phyloP scores from a whole-genome alignment of 352 stramenopile genomes.

The Pythium sp. region DNA sequence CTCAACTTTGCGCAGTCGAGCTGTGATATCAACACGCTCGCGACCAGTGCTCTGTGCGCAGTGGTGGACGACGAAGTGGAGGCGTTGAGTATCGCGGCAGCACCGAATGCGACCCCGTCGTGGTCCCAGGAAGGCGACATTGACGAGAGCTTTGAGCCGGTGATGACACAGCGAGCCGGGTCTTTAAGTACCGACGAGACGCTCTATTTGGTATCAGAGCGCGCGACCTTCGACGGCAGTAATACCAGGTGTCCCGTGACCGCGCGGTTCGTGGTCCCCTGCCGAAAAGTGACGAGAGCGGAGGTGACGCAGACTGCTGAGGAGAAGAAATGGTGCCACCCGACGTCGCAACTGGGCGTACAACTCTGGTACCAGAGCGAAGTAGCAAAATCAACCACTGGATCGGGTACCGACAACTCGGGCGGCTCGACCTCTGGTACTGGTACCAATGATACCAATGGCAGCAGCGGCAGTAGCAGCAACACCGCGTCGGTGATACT shows the following conservation, averaged over 20 bases:
- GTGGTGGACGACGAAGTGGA: neutral
- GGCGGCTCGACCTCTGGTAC: neutral
- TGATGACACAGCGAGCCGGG: conserved; percentile 22
- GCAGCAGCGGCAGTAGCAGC: conserved; percentile 1
- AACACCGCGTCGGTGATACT: conserved; percentile 25
- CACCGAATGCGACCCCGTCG: neutral
- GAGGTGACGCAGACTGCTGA: conserved; percentile 14
- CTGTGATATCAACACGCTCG: conserved; percentile 20
- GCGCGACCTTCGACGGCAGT: conserved; percentile 7
- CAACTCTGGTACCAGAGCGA: conserved; percentile 25
- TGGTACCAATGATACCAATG: too few species aligned
- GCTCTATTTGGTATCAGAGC: conserved; percentile 29
- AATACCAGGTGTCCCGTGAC: conserved; percentile 25
- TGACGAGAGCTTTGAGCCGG: conserved; percentile 31
- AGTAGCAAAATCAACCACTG: neutral
- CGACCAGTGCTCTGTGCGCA: conserved; percentile 22
- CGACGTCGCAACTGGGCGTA: conserved; percentile 26
- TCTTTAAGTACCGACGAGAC: conserved; percentile 1
- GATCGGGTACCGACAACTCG: conserved; percentile 1
- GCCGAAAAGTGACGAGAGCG: conserved; percentile 12
- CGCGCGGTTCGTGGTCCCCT: conserved; percentile 32
- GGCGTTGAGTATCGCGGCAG: neutral
- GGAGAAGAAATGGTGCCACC: conserved; percentile 34
- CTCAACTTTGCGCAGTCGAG: conserved; percentile 23
- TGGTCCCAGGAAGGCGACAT: conserved; percentile 35